Evolutionary conservation across 164 flowering plant species (phyloP), one percentile per base, ranked within the genome.

Genomic region (Kingdonia uniflora): DNA sequence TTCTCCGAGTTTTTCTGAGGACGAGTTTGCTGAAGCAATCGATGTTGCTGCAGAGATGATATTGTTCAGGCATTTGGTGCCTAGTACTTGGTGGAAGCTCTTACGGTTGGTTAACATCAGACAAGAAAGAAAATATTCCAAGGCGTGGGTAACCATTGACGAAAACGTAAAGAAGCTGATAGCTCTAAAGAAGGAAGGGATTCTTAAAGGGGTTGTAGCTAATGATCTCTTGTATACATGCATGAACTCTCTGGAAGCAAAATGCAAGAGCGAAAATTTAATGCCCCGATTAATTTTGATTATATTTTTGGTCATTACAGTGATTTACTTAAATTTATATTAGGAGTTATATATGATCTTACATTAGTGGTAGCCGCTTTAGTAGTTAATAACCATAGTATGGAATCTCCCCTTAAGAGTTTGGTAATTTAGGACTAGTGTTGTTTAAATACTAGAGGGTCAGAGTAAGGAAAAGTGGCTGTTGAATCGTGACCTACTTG

Each of bases 21-120:
- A 55, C 13, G 59, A 63, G 16, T 49, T 59, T 22, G 60, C 68
- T 1, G 60, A 66, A 23, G 77, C 71, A 0, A 44, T 73, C 12
- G 67, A 64, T 16, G 51, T 60, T 20, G 62, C 59, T 7, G 53
- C 38, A 21, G 67, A 66, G 11, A 70, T 48, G 2, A 3, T 69
- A 2, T 10, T 67, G 13, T 29, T 20, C 25, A 42, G 71, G 40
- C 69, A 64, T 33, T 14, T 49, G 1, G 20, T 69, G 21, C 74
- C 74, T 2, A 33, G 51, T 15, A 40, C 29, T 4, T 49, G 61
- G 22, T 73, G 71, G 74, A 66, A 55, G 58, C 43, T 69, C 8
- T 52, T 51, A 41, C 50, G 55, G 14, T 60, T 51, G 66, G 49
- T 69, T 2, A 20, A 26, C 1, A 17, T 66, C n/a, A 69, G 74